phyloP scores from a whole-genome alignment of 1,139 yeast genomes.

The Spathaspora sp. region DNA sequence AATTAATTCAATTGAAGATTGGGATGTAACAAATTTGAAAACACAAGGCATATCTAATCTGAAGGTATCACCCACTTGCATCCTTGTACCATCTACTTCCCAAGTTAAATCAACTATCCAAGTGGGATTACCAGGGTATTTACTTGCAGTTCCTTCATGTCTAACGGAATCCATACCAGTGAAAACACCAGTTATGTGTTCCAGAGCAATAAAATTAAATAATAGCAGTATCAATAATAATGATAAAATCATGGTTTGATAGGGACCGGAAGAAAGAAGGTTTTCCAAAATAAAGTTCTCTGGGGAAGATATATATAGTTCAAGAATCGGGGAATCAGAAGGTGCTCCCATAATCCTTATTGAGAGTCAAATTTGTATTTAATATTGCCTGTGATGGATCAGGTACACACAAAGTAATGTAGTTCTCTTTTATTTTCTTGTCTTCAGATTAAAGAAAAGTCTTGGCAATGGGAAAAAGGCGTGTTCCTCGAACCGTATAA shows the following conservation, averaged over 20 bases:
- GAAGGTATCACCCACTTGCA: slow-evolving; percentile 32
- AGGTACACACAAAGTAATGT: no score
- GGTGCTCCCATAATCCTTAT: no score
- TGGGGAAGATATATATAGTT: no score
- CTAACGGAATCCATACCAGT: background rate
- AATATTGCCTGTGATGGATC: no score
- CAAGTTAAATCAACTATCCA: slow-evolving; percentile 29
- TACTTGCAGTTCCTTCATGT: background rate
- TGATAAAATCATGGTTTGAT: background rate
- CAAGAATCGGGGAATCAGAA: no score
- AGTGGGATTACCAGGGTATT: slow-evolving; percentile 16
- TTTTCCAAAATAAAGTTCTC: no score
- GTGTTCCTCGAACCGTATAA: no score
- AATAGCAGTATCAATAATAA: background rate
- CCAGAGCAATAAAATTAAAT: background rate
- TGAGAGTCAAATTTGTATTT: no score
- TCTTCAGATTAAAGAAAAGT: no score
- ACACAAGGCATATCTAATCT: slow-evolving; percentile 31
- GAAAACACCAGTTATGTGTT: background rate
- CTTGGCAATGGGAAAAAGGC: no score
- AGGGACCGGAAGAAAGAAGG: no score
- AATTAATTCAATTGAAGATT: slow-evolving; percentile 18
- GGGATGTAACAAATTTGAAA: slow-evolving; percentile 25
- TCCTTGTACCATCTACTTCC: slow-evolving; percentile 20
- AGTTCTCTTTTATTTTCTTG: no score